phyloP scores from a whole-genome alignment of 2,329 filamentous ascomycete genomes.

The Xylaria sp. region DNA sequence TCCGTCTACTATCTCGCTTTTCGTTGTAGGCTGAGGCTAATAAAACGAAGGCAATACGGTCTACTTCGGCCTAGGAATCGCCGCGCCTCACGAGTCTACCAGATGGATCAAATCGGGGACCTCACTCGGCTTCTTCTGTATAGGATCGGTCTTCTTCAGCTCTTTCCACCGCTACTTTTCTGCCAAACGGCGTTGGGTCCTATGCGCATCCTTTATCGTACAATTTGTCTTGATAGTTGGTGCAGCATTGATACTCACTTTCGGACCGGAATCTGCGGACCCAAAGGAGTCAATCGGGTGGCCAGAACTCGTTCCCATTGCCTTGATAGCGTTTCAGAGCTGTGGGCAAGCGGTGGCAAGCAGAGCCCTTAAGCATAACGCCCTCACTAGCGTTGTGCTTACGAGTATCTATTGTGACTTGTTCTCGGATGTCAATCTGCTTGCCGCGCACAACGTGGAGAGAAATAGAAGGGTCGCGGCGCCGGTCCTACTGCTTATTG shows the following conservation, averaged over 20 bases:
- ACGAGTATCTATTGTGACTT: slow-evolving; percentile 84
- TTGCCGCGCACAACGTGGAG: slow-evolving; percentile 53
- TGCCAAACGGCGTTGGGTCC: slow-evolving; percentile 67
- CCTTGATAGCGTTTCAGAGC: slow-evolving; percentile 75
- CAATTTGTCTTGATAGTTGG: slow-evolving; percentile 57
- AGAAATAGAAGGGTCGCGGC: slow-evolving; percentile 58
- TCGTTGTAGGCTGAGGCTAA: slow-evolving; percentile 2
- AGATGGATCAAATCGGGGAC: slow-evolving; percentile 75
- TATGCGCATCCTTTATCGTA: slow-evolving; percentile 62
- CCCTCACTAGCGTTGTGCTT: slow-evolving; percentile 77
- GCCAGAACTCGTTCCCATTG: slow-evolving; percentile 69
- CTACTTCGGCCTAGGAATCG: slow-evolving; percentile 77
- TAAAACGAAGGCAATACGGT: slow-evolving; percentile 69
- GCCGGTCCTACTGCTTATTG: slow-evolving; percentile 54
- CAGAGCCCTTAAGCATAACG: slow-evolving; percentile 70
- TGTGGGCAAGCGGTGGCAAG: slow-evolving; percentile 80
- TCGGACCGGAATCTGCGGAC: slow-evolving; percentile 47
- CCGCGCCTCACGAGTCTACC: slow-evolving; percentile 57
- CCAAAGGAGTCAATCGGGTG: slow-evolving; percentile 56
- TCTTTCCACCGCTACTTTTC: slow-evolving; percentile 69
- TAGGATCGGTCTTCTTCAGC: slow-evolving; percentile 74
- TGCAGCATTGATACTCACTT: slow-evolving; percentile 61
- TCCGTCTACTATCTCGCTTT: neutral
- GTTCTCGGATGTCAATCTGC: slow-evolving; percentile 67
- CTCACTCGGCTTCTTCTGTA: slow-evolving; percentile 72